Conservation (phyloP, 164 flowering plant genomes). For the Houttuynia cordata region DNA sequence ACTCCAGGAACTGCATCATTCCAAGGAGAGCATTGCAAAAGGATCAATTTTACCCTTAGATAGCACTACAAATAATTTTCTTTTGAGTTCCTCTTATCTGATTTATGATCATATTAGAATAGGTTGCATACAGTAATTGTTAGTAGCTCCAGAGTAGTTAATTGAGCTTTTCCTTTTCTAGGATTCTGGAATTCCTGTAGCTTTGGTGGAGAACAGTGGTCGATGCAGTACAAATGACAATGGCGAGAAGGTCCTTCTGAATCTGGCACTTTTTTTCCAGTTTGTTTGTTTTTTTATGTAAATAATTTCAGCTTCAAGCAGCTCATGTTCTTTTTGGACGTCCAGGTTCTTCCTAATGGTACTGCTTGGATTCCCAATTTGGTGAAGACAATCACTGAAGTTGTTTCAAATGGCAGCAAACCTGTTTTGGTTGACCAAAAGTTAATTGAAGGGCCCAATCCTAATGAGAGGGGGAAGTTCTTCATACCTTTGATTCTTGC, state of each 20-base stretch:
- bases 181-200: conserved; percentile 52
- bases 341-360: conserved; percentile 83
- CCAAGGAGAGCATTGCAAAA: too few relatives aligned
- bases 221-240: conserved; percentile 78
- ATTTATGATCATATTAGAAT: too few relatives aligned
- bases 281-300: conserved; percentile 1
- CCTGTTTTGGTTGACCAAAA: conserved; percentile 69
- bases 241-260: conserved; percentile 60
- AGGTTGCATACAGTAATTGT: not conserved
- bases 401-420: conserved; percentile 54
- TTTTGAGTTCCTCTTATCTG: too few relatives aligned
- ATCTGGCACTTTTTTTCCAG: too few relatives aligned
- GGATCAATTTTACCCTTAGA: too few relatives aligned
- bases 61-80: too few relatives aligned
- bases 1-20: too few relatives aligned
- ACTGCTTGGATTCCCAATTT: conserved; percentile 74
- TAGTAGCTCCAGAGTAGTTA: not conserved
- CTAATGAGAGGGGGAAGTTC: conserved; percentile 60
- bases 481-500: conserved; percentile 61
- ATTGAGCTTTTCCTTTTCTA: conserved; percentile 2
- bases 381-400: conserved; percentile 48
- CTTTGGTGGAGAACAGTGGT: conserved; percentile 92
- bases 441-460: conserved; percentile 82
- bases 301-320: not conserved
- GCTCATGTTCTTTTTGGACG: not conserved